A percentile compares a stretch with the other conserved stretches of the same genome.
Evolutionary conservation across 441 rosid genomes (phyloP).

Genomic region (Jatropha multifida): DNA sequence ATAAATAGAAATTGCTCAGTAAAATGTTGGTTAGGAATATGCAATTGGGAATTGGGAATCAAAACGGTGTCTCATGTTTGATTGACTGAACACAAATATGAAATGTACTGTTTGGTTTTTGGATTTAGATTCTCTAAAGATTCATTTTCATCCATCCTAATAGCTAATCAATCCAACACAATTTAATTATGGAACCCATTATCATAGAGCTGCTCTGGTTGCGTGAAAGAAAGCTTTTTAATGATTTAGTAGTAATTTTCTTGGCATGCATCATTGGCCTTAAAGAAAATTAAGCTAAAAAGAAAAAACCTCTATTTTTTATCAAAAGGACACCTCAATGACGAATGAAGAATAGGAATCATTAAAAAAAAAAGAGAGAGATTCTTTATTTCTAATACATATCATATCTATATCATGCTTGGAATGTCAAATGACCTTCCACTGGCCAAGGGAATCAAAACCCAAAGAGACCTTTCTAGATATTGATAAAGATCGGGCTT

Average conservation of each 20-base stretch:
- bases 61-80: not conserved
- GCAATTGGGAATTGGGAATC: constrained; percentile 14
- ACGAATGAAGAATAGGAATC: constrained; percentile 37
- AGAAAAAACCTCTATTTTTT: not conserved
- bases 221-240: not conserved
- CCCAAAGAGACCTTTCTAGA: constrained; percentile 29
- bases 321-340: constrained; percentile 2
- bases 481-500: not conserved
- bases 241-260: not conserved
- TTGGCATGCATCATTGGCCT: constrained; percentile 8
- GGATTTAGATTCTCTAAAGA: constrained; percentile 9
- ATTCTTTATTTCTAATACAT: constrained; percentile 15
- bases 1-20: constrained; percentile 6
- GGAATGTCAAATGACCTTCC: constrained; percentile 35
- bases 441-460: constrained; percentile 33
- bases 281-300: not conserved
- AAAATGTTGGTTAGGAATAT: too few species aligned
- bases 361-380: not conserved
- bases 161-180: too few species aligned
- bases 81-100: constrained; percentile 10
- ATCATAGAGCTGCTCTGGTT: not conserved
- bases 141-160: not conserved
- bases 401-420: constrained; percentile 7
- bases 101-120: not conserved
- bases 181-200: not conserved